Evolutionary conservation across 371 early-diverging fungal species (phyloP).

Genomic region (Dinochytrium kinnereticum): DNA sequence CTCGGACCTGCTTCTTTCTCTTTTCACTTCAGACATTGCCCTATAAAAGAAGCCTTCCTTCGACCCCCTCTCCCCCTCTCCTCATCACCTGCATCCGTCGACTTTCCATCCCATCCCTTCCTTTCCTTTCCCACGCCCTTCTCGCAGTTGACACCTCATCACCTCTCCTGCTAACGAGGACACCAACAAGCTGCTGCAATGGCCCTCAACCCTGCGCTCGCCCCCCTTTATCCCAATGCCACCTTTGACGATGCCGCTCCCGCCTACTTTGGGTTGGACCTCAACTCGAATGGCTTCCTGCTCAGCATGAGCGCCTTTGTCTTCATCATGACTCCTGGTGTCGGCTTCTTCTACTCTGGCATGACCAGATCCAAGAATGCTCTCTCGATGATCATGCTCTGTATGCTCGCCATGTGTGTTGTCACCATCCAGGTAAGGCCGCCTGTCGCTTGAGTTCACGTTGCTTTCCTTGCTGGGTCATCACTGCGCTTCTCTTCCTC

Average conservation of each 20-base stretch:
- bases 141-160: not conserved
- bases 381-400: conserved; percentile 75
- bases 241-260: conserved; percentile 38
- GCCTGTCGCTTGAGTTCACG: no score
- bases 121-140: not conserved
- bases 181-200: not conserved
- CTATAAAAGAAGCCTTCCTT: not conserved
- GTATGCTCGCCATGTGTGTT: conserved; percentile 70
- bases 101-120: not conserved
- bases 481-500: no score
- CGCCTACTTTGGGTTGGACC: conserved; percentile 12
- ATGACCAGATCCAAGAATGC: conserved; percentile 72
- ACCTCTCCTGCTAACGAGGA: not conserved
- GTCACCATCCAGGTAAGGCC: conserved; percentile 67
- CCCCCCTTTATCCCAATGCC: conserved; percentile 17
- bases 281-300: conserved; percentile 40
- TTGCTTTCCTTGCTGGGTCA: no score
- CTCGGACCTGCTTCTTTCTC: not conserved
- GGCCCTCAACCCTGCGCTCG: conserved; percentile 1
- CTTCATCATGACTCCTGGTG: conserved; percentile 53
- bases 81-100: not conserved
- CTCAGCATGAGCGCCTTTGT: conserved; percentile 42
- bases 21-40: not conserved
- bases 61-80: not conserved
- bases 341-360: conserved; percentile 82